These are phyloP conservation scores for Scenedesmus sp. DNA, from an alignment of 163 green algal species.

Conservation along the genomic window DNA sequence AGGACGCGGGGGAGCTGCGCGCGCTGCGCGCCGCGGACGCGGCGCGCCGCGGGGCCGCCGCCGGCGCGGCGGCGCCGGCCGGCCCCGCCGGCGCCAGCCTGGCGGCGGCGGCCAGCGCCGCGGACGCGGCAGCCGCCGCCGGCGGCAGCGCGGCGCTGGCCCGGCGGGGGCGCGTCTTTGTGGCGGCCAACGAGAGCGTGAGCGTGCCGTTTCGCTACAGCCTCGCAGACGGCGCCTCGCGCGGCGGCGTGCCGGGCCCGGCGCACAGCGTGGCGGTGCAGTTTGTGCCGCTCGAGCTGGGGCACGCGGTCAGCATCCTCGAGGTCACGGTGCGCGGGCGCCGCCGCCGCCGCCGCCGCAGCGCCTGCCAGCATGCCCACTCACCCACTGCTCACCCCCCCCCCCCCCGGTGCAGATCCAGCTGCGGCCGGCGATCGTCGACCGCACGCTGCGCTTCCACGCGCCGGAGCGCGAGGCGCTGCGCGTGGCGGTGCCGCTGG, in stretches of 20 bases:
- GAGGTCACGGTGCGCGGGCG: conserved; percentile 51
- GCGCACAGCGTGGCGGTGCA: too few species aligned
- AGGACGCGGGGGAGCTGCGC: conserved; percentile 54
- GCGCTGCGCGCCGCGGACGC: conserved; percentile 47
- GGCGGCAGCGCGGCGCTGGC: conserved; percentile 41
- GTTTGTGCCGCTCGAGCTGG: conserved; percentile 52
- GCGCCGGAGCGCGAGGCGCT: conserved; percentile 12
- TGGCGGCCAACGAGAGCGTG: conserved; percentile 58
- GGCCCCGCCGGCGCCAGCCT: too few species aligned
- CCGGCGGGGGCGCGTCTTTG: conserved; percentile 28
- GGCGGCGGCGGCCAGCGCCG: too few species aligned
- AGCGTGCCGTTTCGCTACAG: conserved; percentile 60
- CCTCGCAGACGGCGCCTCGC: background rate
- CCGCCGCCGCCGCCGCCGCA: too few species aligned
- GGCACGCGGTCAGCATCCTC: conserved; percentile 58
- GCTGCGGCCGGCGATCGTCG: conserved; percentile 61
- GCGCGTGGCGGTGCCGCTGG: background rate
- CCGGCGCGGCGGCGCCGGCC: too few species aligned
- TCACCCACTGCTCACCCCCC: too few species aligned
- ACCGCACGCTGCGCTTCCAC: conserved; percentile 57
- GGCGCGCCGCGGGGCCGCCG: conserved; percentile 43
- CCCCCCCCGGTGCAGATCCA: conserved; percentile 43
- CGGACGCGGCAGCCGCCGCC: conserved; percentile 43
- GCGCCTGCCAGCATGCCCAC: too few species aligned
- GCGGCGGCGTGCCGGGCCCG: too few species aligned